Percentiles rank a stretch among this genome's conserved stretches.
phyloP scores from a whole-genome alignment of 805 yeast species.

The Wickerhamiella slavikovae region DNA sequence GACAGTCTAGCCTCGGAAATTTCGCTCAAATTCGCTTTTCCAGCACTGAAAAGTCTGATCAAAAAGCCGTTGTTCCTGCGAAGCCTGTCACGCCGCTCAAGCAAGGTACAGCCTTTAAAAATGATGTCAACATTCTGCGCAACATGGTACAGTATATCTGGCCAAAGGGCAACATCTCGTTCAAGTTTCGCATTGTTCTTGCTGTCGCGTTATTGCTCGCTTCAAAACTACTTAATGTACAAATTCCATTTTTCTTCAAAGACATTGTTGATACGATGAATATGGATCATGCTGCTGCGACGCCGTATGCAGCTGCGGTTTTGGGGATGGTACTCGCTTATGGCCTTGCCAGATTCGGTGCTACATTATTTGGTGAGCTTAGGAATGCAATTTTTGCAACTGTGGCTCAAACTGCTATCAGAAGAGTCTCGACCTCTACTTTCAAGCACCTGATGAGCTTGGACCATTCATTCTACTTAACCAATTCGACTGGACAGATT shows the following conservation, averaged over 20 bases:
- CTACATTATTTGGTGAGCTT: slow-evolving; percentile 83
- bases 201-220: slow-evolving; percentile 58
- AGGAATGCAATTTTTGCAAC: slow-evolving; percentile 89
- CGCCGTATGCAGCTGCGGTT: slow-evolving; percentile 37
- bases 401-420: slow-evolving; percentile 87
- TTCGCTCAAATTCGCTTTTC: too few species aligned
- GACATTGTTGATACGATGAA: slow-evolving; percentile 82
- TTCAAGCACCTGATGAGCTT: slow-evolving; percentile 64
- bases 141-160: slow-evolving; percentile 17
- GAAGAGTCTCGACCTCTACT: slow-evolving; percentile 72
- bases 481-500: slow-evolving; percentile 87
- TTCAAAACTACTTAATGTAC: slow-evolving; percentile 75
- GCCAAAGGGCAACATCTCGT: slow-evolving; percentile 19
- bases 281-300: slow-evolving; percentile 56
- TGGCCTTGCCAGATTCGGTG: slow-evolving; percentile 86
- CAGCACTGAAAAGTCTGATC: too few species aligned
- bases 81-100: too few species aligned
- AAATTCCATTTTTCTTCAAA: slow-evolving; percentile 89
- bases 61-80: too few species aligned
- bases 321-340: slow-evolving; percentile 45
- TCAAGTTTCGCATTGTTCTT: slow-evolving; percentile 46
- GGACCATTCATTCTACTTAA: slow-evolving; percentile 75
- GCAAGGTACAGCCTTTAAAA: too few species aligned
- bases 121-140: slow-evolving; percentile 12
- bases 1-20: too few species aligned